Base-by-base conservation (phyloP, 257 asterid genomes). In the Echium plantagineum region DNA sequence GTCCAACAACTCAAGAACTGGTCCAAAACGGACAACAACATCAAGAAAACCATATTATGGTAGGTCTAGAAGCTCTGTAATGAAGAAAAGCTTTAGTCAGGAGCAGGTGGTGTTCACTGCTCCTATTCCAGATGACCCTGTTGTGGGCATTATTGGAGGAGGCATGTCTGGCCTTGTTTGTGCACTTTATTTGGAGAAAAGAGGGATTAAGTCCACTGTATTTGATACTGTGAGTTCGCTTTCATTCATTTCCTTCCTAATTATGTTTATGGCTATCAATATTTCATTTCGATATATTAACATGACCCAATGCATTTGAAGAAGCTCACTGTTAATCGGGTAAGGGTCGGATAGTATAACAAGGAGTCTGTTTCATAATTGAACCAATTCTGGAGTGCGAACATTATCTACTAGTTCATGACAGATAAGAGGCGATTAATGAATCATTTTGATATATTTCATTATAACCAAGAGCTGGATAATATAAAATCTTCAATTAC, bases 161-260 rank as follows among this genome's bases (percentile, higher is more conserved):
- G 98, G 98, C 32, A 83, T 90, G 80, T 75, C 98, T 10, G 98
- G 98, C 28, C 90, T 90, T 57, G 22, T 71, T 13, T 90, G 98
- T 26, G 96, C 98, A 58, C 82, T 83, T 21, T 69, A 81, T 67
- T 75, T 90, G 87, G 96, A 90, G 77, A 90, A 85, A 69, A 80
- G 98, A 60, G 96, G 96, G 73, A 76, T 85, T 63, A 77, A 76
- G 18, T 90, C 98, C 71, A 90, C 95, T 52, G 94, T 89, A 26
- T 89, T 89, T 24, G 95, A 89, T 73, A 82, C 98, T 89, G 97
- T 90, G 70, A 22, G 82, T 59, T 48, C n/a, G 26, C 4, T 17
- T 21, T 26, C 4, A 5, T 51, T 15, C 3, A 15, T 68, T 16
- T 12, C 55, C 6, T 16, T 35, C 0, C 0, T 35, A 35, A 12